Base-by-base conservation (phyloP, 148 eudicot species). In the Vaccinium vitisidaea region DNA sequence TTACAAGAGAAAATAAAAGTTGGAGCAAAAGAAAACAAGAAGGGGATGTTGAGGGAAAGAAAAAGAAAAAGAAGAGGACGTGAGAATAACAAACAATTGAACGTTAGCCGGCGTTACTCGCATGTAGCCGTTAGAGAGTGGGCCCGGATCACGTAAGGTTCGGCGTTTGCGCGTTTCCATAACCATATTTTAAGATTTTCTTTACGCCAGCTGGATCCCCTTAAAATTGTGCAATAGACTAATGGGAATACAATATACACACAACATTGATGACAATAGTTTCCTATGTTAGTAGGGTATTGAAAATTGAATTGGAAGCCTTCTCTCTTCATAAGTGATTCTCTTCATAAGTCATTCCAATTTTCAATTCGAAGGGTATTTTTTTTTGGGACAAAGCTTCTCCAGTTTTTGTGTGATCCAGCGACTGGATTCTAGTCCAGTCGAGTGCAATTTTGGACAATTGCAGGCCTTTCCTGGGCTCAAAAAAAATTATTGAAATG, bases 161-260 rank as follows among this genome's bases (percentile, higher is more conserved):
- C 65, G 81, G 81, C 52, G 81, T 16, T 54, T 78, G 43, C 81
- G 81, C 63, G 81, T 77, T 69, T 36, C 80, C 80, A 11, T 50
- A n/a, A 11, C 48, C 59, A 77, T 48, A 46, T 11, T 25, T 18
- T 21, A 48, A 69, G 54, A 21, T 58, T 52, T 77, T 50, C 10
- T 77, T 55, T 8, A 77, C 63, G 21, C 21, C 81, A 78, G 81
- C 81, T 78, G 81, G 55, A 3, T 30, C 63, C 15, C 21, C 19
- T 13, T 14, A 5, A 11, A n/a, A 78, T 23, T 23, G 12, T 15
- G 9, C 5, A 76, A 19, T 23, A 3, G 32, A 19, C 11, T 9
- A 43, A 43, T 43, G 7, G 0, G 7, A 3, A 4, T 8, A 21
- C 21, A 65, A 5, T 7, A 1, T 23, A 65, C n/a, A 19, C 3